Evolutionary conservation across 306 rosid species (phyloP).

Genomic region (Fragaria nilgerrensis): DNA sequence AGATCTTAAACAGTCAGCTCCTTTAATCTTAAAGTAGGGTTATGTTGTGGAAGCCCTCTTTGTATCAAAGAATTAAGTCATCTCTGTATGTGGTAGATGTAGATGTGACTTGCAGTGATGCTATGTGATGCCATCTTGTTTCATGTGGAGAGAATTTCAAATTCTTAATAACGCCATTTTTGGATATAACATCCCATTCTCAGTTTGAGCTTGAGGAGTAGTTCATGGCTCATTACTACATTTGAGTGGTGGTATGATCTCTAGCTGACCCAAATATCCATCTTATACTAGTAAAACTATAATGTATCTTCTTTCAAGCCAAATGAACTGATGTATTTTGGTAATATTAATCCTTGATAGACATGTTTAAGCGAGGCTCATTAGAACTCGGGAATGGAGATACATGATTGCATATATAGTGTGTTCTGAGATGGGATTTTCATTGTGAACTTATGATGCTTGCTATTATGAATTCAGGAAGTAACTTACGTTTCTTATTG

Average conservation of each 20-base stretch:
- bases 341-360: background rate
- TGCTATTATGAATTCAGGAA: slow-evolving; percentile 1
- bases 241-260: background rate
- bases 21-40: background rate
- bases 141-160: background rate
- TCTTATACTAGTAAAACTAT: background rate
- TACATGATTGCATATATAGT: background rate
- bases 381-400: no score
- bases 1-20: background rate
- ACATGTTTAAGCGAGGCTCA: background rate
- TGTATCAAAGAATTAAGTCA: background rate
- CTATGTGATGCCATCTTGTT: background rate
- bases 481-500: background rate
- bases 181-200: background rate
- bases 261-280: background rate
- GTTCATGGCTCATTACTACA: background rate
- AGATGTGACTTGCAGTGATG: background rate
- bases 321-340: background rate
- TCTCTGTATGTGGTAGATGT: background rate
- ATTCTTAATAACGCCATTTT: background rate
- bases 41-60: background rate
- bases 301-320: background rate
- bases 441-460: background rate
- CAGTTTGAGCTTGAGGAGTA: background rate
- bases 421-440: background rate